phyloP scores from a whole-genome alignment of 352 stramenopile species.

The Globisporangium lucens region DNA sequence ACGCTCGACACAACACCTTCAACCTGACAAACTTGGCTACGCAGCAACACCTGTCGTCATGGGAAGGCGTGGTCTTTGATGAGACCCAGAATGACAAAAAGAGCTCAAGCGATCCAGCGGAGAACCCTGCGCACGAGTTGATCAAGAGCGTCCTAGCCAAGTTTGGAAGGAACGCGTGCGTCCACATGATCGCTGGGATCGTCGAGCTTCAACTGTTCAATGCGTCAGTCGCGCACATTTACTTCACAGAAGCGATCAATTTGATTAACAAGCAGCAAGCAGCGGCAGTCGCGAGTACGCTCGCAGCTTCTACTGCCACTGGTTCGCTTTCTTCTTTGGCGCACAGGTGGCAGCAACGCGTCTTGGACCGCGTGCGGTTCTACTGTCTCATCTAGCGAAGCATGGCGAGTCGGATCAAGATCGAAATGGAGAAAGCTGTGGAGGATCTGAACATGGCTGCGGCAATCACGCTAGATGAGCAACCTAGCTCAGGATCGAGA shows the following conservation, averaged over 20 bases:
- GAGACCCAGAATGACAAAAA: conserved; percentile 4
- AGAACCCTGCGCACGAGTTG: conserved; percentile 21
- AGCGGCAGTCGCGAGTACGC: neutral
- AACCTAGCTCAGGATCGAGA: neutral
- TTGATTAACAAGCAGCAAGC: conserved; percentile 21
- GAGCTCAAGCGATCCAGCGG: neutral
- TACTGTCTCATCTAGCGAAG: conserved; percentile 56
- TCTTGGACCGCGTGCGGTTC: conserved; percentile 39
- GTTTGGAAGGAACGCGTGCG: conserved; percentile 30
- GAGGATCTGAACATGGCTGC: conserved; percentile 52
- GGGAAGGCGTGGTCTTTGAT: conserved; percentile 38
- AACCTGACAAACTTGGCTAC: neutral
- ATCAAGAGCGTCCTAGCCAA: conserved; percentile 21
- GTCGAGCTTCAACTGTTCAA: conserved; percentile 52
- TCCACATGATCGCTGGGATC: conserved; percentile 49
- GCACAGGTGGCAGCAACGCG: conserved; percentile 30
- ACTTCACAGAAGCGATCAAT: conserved; percentile 42
- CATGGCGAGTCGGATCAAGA: conserved; percentile 36
- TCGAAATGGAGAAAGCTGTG: conserved; percentile 47
- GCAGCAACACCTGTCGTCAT: conserved; percentile 20
- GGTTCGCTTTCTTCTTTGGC: conserved; percentile 20
- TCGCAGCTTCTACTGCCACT: neutral
- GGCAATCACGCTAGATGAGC: conserved; percentile 25
- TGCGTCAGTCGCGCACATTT: conserved; percentile 26
- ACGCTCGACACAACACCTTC: neutral